phyloP scores from a whole-genome alignment of 192 early-diverging fungal species.

The Mycoemilia scoparia region DNA sequence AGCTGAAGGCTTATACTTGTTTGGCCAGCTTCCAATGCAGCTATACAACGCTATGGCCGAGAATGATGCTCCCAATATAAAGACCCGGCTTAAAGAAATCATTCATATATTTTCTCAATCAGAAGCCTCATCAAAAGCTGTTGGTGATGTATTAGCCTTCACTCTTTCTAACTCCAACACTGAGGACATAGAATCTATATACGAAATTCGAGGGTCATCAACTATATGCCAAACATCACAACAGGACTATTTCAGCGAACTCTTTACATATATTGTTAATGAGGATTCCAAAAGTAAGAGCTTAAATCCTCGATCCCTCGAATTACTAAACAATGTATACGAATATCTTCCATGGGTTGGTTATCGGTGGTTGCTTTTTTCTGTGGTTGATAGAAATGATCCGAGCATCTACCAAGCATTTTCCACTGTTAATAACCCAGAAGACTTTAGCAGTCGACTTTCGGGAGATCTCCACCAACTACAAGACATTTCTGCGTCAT shows the following conservation, averaged over 20 bases:
- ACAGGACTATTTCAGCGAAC: slow-evolving; percentile 9
- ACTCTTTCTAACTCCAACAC: slow-evolving; percentile 12
- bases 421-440: slow-evolving; percentile 4
- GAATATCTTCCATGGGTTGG: slow-evolving; percentile 10
- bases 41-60: slow-evolving; percentile 29
- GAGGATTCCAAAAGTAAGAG: neutral
- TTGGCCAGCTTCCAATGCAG: slow-evolving; percentile 29
- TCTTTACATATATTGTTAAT: slow-evolving; percentile 3
- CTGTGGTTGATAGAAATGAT: neutral
- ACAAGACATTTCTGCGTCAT: slow-evolving; percentile 21
- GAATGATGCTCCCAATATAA: slow-evolving; percentile 8
- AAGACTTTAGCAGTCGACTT: slow-evolving; percentile 12
- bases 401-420: slow-evolving; percentile 2
- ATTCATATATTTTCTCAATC: slow-evolving; percentile 26
- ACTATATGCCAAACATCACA: slow-evolving; percentile 7
- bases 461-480: slow-evolving; percentile 24
- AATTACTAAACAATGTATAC: neutral
- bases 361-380: slow-evolving; percentile 15
- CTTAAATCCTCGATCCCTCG: neutral
- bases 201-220: slow-evolving; percentile 8
- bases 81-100: slow-evolving; percentile 9
- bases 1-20: slow-evolving; percentile 5
- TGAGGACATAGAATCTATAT: slow-evolving; percentile 28
- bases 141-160: slow-evolving; percentile 19
- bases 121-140: slow-evolving; percentile 19